A percentile compares a stretch with the other conserved stretches of the same genome.
Evolutionary conservation across 1,284 basidiomycete genomes (phyloP).

Genomic region (Cystobasidium sp.): DNA sequence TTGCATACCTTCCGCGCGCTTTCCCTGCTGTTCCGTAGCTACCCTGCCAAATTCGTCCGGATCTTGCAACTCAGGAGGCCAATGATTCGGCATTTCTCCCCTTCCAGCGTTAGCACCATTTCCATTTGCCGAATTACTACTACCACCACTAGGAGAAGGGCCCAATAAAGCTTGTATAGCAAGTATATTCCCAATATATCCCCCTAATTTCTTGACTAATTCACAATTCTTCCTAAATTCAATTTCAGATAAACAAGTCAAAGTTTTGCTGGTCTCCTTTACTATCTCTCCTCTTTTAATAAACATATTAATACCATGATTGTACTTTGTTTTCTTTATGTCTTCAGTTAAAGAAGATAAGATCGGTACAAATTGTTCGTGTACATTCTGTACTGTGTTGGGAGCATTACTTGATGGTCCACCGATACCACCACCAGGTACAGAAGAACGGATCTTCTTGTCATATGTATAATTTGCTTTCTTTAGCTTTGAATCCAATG

Average conservation of each 20-base stretch:
- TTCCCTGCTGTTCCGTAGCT: not conserved
- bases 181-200: constrained; percentile 48
- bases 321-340: constrained; percentile 50
- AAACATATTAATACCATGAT: constrained; percentile 51
- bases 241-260: constrained; percentile 54
- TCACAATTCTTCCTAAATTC: constrained; percentile 55
- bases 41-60: constrained; percentile 6
- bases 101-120: no score
- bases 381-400: constrained; percentile 51
- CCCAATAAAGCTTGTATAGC: constrained; percentile 36
- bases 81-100: constrained; percentile 23
- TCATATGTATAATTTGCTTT: constrained; percentile 55
- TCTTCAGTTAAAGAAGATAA: constrained; percentile 52
- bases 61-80: constrained; percentile 30
- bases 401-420: not conserved
- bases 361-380: constrained; percentile 55
- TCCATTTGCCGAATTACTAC: not conserved
- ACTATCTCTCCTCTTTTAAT: constrained; percentile 51
- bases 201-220: constrained; percentile 50
- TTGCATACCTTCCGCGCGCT: not conserved
- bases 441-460: constrained; percentile 45
- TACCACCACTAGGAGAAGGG: not conserved
- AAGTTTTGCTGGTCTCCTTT: constrained; percentile 50
- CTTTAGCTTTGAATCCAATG: constrained; percentile 55
- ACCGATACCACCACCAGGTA: not conserved